Evolutionary conservation across 1,284 basidiomycete genomes (phyloP), one percentile per base, ranked within the genome.

Genomic region (Moesziomyces sp.): DNA sequence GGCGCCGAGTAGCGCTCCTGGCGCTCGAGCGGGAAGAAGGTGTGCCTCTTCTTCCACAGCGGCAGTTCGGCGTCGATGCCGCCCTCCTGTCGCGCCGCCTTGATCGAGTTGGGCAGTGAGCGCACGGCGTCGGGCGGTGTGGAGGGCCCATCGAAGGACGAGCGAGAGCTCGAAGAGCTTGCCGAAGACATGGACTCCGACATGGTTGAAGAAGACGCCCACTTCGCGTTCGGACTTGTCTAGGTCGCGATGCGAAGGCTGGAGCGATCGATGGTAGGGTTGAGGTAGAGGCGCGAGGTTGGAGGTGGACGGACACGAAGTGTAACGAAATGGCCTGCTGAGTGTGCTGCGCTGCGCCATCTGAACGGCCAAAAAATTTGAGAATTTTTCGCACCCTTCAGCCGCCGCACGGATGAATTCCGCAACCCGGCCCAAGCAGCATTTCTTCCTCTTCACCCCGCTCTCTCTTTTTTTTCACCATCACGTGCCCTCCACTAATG

Each of bases 1-100:
- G 97, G 97, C 61, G 90, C 88, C 83, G 89, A 88, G 86, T 97
- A 97, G 5, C 88, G 86, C 13, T 90, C 87, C 86, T 98, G 94
- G 60, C 94, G 89, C 45, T 88, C 87, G 52, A 98, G 88, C 1
- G 96, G 98, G 80, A 91, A 88, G 85, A 98, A 99, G 5, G 86
- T 85, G 67, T 84, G 79, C 13, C 77, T 76, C 52, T 67, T 59
- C 26, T 71, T 65, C 78, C 76, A 81, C 26, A 62, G 40, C 5
- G 76, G 58, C 42, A 66, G 54, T 19, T 62, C 60, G 4, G 53
- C 24, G 18, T 66, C 58, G 30, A 57, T 63, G 45, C 53, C 61
- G 18, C 62, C 66, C 44, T 70, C 67, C 38, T 65, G 61, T 38
- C 74, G 46, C 14, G 74, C 69, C 3, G 64, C 64, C 52, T 76